A percentile compares a stretch with the other conserved stretches of the same genome.
phyloP scores from a whole-genome alignment of 805 yeast genomes.

The Candida coquimbonensis region DNA sequence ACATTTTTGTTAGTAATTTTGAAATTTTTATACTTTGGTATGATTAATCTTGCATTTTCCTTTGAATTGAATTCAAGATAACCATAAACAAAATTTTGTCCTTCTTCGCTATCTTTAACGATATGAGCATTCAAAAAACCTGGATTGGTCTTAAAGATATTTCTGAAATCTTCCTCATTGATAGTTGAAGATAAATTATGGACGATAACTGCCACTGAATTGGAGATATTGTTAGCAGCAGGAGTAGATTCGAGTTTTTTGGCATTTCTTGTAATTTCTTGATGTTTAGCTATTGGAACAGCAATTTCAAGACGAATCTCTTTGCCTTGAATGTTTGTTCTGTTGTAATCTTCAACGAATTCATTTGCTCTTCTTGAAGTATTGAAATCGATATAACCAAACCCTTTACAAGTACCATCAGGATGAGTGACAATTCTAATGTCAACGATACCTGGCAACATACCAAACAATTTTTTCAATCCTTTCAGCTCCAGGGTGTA shows the following conservation, averaged over 20 bases:
- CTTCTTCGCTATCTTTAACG: background rate
- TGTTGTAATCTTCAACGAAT: constrained; percentile 2
- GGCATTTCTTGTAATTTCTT: background rate
- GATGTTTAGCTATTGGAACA: background rate
- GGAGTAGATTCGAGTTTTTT: background rate
- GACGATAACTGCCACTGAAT: background rate
- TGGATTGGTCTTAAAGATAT: background rate
- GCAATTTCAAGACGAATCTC: background rate
- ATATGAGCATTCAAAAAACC: background rate
- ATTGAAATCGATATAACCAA: constrained; percentile 2
- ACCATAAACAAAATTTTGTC: background rate
- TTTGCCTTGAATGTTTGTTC: background rate
- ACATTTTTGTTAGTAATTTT: background rate
- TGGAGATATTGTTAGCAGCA: background rate
- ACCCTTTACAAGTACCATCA: background rate
- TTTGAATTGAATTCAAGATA: background rate
- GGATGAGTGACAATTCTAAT: background rate
- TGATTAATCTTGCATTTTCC: background rate
- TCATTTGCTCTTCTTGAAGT: background rate
- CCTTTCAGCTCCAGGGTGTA: background rate
- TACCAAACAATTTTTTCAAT: background rate
- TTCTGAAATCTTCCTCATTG: background rate
- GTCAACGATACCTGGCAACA: background rate
- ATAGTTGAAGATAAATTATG: background rate
- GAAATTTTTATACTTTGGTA: background rate